A percentile compares a stretch with the other conserved stretches of the same genome.
Evolutionary conservation across 2,329 filamentous ascomycete species (phyloP).

Genomic region (Fusarium dlaminii): DNA sequence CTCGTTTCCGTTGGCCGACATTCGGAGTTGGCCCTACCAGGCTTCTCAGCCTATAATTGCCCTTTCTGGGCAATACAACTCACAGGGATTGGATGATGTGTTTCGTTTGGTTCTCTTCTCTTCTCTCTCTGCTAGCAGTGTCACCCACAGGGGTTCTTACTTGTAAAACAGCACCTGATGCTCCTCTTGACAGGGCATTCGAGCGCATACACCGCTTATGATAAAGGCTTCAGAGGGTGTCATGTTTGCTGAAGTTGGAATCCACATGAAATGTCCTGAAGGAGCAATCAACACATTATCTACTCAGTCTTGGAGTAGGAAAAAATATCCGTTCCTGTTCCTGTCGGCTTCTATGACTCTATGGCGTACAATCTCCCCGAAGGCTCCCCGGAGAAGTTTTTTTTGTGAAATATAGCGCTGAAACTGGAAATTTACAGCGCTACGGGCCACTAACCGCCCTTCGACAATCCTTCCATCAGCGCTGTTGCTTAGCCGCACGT

Average conservation of each 20-base stretch:
- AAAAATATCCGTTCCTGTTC: not conserved
- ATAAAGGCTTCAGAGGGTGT: not conserved
- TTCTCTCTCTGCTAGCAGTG: not conserved
- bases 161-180: conserved; percentile 22
- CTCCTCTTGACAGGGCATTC: conserved; percentile 6
- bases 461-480: not conserved
- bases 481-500: not conserved
- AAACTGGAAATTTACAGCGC: conserved; percentile 5
- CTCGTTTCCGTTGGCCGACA: conserved; percentile 38
- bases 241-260: not conserved
- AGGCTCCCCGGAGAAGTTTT: not conserved
- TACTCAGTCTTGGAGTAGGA: not conserved
- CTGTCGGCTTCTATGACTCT: not conserved
- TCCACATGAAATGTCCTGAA: not conserved
- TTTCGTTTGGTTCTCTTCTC: conserved; percentile 8
- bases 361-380: not conserved
- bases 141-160: conserved; percentile 4
- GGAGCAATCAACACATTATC: not conserved
- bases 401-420: conserved; percentile 9
- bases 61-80: conserved; percentile 24
- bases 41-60: conserved; percentile 3
- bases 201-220: conserved; percentile 30
- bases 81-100: conserved; percentile 11
- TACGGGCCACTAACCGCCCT: conserved; percentile 1
- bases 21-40: conserved; percentile 8